phyloP scores from a whole-genome alignment of 148 eudicot genomes.

The Rhododendron kiyosumense region DNA sequence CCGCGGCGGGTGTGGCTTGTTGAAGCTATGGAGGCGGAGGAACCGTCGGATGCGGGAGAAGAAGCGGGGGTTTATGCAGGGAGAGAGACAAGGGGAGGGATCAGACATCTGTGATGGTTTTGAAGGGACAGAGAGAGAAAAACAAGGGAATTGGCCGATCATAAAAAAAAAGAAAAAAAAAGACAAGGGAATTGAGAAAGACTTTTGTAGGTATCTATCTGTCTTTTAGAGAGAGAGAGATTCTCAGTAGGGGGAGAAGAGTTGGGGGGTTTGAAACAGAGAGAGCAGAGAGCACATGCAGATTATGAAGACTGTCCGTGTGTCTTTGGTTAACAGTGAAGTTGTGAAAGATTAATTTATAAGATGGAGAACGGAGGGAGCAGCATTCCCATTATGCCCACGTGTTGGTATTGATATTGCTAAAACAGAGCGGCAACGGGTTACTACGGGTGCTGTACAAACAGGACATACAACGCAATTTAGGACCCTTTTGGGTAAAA shows the following conservation, averaged over 20 bases:
- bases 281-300: constrained; percentile 28
- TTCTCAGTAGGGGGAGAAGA: background rate
- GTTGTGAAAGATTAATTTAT: background rate
- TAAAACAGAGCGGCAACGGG: background rate
- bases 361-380: background rate
- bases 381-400: background rate
- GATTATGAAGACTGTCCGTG: background rate
- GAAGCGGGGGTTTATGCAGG: constrained; percentile 27
- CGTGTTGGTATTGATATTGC: background rate
- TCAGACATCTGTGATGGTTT: constrained; percentile 21
- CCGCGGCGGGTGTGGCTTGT: constrained; percentile 8
- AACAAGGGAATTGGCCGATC: background rate
- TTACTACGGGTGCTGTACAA: too few relatives aligned
- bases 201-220: background rate
- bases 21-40: constrained; percentile 23
- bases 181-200: background rate
- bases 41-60: constrained; percentile 44
- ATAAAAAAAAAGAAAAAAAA: too few relatives aligned
- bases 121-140: background rate
- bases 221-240: constrained; percentile 12
- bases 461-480: too few relatives aligned
- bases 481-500: too few relatives aligned
- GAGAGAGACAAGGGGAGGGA: constrained; percentile 25
- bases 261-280: constrained; percentile 21
- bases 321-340: background rate